These are phyloP conservation scores for Beauveria scarabaeidicola DNA, from an alignment of 2,329 filamentous ascomycete species.

Conservation along the genomic window DNA sequence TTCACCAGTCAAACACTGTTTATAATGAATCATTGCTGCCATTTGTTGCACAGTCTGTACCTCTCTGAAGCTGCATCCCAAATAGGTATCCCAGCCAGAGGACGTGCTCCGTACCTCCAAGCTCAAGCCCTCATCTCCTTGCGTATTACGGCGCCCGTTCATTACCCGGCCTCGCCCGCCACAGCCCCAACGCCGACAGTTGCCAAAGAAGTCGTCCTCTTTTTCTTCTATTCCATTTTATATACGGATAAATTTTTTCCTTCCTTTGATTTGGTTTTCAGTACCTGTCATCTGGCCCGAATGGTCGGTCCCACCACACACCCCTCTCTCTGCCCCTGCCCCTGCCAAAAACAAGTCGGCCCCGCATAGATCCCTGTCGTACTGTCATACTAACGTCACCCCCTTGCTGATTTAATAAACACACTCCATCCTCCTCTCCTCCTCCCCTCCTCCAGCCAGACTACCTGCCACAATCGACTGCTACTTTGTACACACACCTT, in stretches of 20 bases:
- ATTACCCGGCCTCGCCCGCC: background rate
- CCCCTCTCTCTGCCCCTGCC: background rate
- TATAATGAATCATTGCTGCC: too few species aligned
- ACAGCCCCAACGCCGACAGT: background rate
- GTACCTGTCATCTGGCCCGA: slow-evolving; percentile 6
- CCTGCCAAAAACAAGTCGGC: slow-evolving; percentile 9
- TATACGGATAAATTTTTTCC: background rate
- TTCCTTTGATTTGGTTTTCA: too few species aligned
- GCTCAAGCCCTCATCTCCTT: background rate
- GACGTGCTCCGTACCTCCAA: background rate
- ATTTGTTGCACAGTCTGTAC: too few species aligned
- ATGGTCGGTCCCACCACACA: slow-evolving; percentile 3
- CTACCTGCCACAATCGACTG: background rate
- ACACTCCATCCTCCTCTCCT: background rate
- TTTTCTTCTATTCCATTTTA: background rate
- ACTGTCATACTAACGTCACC: background rate
- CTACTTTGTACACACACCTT: background rate
- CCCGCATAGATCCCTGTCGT: background rate
- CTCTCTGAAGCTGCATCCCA: too few species aligned
- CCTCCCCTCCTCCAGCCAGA: background rate
- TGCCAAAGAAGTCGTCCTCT: background rate
- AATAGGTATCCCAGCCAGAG: too few species aligned
- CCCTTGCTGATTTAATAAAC: background rate
- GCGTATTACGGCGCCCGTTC: too few species aligned
- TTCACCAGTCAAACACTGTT: too few species aligned